Evolutionary conservation across 2,329 filamentous ascomycete species (phyloP), one percentile per base, ranked within the genome.

Genomic region (Apiospora kogelbergensis): DNA sequence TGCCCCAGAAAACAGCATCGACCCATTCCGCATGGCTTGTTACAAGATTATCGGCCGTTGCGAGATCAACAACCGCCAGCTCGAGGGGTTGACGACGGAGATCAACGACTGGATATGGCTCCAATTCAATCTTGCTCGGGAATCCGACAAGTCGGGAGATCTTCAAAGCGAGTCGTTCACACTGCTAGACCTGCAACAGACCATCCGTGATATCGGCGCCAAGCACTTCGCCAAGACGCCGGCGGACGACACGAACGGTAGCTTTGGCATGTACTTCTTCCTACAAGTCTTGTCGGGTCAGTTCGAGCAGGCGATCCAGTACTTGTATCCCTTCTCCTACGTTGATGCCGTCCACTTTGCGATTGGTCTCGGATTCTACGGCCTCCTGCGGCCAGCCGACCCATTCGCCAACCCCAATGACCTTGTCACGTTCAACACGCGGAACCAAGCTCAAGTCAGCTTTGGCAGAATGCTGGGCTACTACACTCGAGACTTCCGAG

Each of bases 311-410:
- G 96, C 95, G 20, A 86, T 99, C 67, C 91, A 93, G 41, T 98
- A 97, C 80, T 87, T 99, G 22, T 98, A 98, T 78, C 89, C 90
- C 63, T 96, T 97, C 82, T 93, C 94, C 66, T 97, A 97, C 76
- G 90, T 97, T 63, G 95, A 97, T 73, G 95, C 95, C 30, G 93
- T 97, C 65, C 97, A 99, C 84, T 97, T 98, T 77, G 94, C 94
- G 26, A 91, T 98, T 76, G 94, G 91, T 0, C 86, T 99, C 60
- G 90, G 91, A 74, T 97, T 92, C 81, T 98, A 98, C 78, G 95
- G 95, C 17, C 85, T 99, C 70, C 84, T 99, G 70, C 91, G 95
- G 44, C 93, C 97, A 37, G 92, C 94, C 44, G 93, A 97, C 79
- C 94, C 94, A 72, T 88, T 89, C 74, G 88, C 89, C 9, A 89